Evolutionary conservation across 208 protist genomes (phyloP).

Genomic region (Endotrypanum monterogeii): DNA sequence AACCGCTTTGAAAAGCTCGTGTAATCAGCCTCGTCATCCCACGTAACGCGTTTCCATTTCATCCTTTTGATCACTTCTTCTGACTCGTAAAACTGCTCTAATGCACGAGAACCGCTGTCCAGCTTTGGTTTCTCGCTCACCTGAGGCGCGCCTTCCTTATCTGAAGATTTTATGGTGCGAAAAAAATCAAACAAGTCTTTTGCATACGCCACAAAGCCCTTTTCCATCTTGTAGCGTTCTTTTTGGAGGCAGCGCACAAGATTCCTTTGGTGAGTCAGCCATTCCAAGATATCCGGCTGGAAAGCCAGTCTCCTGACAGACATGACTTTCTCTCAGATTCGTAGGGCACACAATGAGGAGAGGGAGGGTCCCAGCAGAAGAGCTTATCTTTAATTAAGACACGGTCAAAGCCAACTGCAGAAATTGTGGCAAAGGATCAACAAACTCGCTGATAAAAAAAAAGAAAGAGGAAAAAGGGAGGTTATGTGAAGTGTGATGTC

Average conservation of each 20-base stretch:
- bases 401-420: background rate
- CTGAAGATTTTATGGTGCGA: constrained; percentile 9
- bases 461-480: too few relatives aligned
- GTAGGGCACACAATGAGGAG: background rate
- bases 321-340: constrained; percentile 32
- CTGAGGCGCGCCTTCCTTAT: constrained; percentile 16
- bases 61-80: constrained; percentile 89
- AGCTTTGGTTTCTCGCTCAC: background rate
- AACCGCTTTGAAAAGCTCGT: constrained; percentile 79
- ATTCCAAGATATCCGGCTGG: constrained; percentile 79
- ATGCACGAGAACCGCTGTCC: constrained; percentile 29
- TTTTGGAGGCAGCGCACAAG: constrained; percentile 40
- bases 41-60: constrained; percentile 94
- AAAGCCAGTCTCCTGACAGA: constrained; percentile 40
- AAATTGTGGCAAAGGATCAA: background rate
- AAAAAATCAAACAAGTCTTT: constrained; percentile 57
- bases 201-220: constrained; percentile 77
- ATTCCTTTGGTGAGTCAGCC: constrained; percentile 43
- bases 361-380: background rate
- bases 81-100: constrained; percentile 91
- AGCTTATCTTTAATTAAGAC: background rate
- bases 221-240: constrained; percentile 72
- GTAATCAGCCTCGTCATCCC: constrained; percentile 91
- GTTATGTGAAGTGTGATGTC: background rate
- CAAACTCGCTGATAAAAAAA: background rate